Percentiles rank a stretch among this genome's conserved stretches.
Conservation (phyloP, 495 filamentous ascomycete species). For the Corynascus novoguineensis region DNA sequence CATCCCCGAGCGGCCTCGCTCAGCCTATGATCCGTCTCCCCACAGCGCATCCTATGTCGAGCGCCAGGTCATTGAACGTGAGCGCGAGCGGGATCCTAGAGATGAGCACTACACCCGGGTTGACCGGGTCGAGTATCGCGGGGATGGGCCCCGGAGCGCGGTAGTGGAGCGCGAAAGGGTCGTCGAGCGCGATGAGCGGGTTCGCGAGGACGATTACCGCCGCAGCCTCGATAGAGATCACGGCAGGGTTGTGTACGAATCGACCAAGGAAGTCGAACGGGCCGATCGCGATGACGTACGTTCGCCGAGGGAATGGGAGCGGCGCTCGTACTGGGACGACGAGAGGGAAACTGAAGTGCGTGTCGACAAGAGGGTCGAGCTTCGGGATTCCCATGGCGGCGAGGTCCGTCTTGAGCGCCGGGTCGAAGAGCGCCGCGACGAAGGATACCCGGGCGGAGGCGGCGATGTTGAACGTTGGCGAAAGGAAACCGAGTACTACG, state of each 20-base stretch:
- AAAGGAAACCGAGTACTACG: slow-evolving; percentile 64
- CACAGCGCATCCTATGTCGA: slow-evolving; percentile 35
- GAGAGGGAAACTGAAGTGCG: slow-evolving; percentile 38
- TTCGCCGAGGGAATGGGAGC: slow-evolving; percentile 33
- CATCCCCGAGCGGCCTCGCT: slow-evolving; percentile 43
- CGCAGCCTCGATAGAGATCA: slow-evolving; percentile 21
- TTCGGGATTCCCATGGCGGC: slow-evolving; percentile 35
- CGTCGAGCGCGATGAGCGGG: slow-evolving; percentile 32
- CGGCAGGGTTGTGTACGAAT: slow-evolving; percentile 35
- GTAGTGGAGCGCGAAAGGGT: slow-evolving; percentile 31
- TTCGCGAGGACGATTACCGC: slow-evolving; percentile 27
- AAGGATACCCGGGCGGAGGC: slow-evolving; percentile 27
- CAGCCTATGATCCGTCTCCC: slow-evolving; percentile 36
- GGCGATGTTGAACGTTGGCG: slow-evolving; percentile 57
- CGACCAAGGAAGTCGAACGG: slow-evolving; percentile 34
- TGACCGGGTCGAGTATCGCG: slow-evolving; percentile 26
- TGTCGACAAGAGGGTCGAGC: slow-evolving; percentile 40
- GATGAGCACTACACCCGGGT: slow-evolving; percentile 32
- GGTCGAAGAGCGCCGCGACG: slow-evolving; percentile 39
- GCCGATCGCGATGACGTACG: slow-evolving; percentile 24
- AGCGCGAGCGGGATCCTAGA: slow-evolving; percentile 45
- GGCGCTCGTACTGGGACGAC: slow-evolving; percentile 38
- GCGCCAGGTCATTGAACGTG: slow-evolving; percentile 32
- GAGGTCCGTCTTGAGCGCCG: slow-evolving; percentile 46
- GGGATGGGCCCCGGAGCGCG: slow-evolving; percentile 30